Conservation (phyloP, 116 monocot genomes). For the Papilionanthe hybrid region DNA sequence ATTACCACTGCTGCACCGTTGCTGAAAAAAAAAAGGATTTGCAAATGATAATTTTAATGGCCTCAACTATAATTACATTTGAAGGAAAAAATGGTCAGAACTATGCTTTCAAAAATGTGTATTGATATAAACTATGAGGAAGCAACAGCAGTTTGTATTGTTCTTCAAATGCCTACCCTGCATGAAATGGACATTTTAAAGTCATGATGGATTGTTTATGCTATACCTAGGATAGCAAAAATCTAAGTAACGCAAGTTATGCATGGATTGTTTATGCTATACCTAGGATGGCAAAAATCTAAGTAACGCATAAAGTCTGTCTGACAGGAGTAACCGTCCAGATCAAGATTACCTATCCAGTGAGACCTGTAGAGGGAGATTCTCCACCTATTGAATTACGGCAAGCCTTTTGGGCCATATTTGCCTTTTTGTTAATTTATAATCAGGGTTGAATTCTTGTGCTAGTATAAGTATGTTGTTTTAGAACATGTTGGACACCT, state of each 20-base stretch:
- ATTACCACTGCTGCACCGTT: neutral
- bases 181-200: neutral
- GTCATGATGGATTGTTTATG: neutral
- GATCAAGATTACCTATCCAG: too few relatives aligned
- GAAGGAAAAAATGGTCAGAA: neutral
- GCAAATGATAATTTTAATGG: neutral
- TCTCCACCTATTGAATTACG: too few relatives aligned
- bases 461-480: too few relatives aligned
- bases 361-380: too few relatives aligned
- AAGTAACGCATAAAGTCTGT: neutral
- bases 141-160: neutral
- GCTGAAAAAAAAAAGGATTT: neutral
- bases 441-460: too few relatives aligned
- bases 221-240: neutral
- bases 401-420: too few relatives aligned
- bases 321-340: neutral
- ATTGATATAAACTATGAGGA: neutral
- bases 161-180: neutral
- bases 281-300: neutral
- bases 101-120: neutral
- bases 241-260: neutral
- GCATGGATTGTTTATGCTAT: neutral
- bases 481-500: too few relatives aligned
- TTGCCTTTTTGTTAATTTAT: too few relatives aligned
- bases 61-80: neutral